Evolutionary conservation across 805 yeast species (phyloP).

Genomic region (Hyphopichia homilentoma): DNA sequence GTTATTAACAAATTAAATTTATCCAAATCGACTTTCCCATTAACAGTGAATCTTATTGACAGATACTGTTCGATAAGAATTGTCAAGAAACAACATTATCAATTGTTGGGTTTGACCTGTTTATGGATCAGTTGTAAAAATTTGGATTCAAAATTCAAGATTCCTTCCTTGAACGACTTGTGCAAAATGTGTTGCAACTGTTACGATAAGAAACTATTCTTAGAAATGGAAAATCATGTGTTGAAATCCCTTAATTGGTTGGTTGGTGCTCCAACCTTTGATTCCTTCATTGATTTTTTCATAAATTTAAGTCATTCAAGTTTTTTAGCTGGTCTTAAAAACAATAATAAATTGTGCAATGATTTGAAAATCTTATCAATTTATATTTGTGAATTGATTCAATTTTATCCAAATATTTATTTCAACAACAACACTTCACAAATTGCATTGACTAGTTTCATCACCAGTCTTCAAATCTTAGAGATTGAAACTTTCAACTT

Average conservation of each 20-base stretch:
- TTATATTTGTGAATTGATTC: slow-evolving; percentile 63
- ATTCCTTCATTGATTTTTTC: slow-evolving; percentile 57
- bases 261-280: slow-evolving; percentile 58
- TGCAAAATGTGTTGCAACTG: slow-evolving; percentile 56
- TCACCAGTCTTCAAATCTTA: slow-evolving; percentile 36
- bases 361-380: slow-evolving; percentile 55
- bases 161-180: slow-evolving; percentile 50
- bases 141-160: slow-evolving; percentile 54
- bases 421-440: slow-evolving; percentile 54
- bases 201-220: slow-evolving; percentile 52
- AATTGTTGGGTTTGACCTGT: slow-evolving; percentile 40
- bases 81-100: slow-evolving; percentile 44
- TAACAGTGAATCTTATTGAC: slow-evolving; percentile 43
- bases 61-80: slow-evolving; percentile 42
- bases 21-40: slow-evolving; percentile 39
- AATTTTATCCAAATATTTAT: slow-evolving; percentile 57
- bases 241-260: slow-evolving; percentile 64
- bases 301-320: slow-evolving; percentile 31
- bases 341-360: slow-evolving; percentile 25
- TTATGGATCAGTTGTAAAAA: slow-evolving; percentile 44
- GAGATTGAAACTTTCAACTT: slow-evolving; percentile 25
- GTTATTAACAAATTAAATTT: slow-evolving; percentile 39
- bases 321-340: slow-evolving; percentile 23
- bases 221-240: slow-evolving; percentile 68
- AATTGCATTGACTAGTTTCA: slow-evolving; percentile 43